Evolutionary conservation across 1,139 yeast species (phyloP), one percentile per base, ranked within the genome.

Genomic region (Zygoascus sp.): DNA sequence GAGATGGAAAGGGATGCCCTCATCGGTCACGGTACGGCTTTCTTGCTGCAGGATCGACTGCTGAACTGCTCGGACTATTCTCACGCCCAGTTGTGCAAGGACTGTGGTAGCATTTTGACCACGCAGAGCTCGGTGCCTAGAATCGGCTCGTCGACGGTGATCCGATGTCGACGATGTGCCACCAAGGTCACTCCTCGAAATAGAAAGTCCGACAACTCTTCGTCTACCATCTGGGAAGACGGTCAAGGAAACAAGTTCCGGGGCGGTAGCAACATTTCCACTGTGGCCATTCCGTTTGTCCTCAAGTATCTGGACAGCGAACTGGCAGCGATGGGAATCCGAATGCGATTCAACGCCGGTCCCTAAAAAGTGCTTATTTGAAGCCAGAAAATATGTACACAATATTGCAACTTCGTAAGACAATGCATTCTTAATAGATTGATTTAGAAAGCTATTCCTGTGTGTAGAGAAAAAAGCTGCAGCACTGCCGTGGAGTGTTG

Each of bases 1-100:
- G 98, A 92, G 69, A 92, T 92, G 99, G 99, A 92, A 73, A 86
- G 98, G 73, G 99, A 92, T 75, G 98, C 98, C 2, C 75, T 92
- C 60, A 89, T 92, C 65, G 99, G 98, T 53, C 98, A 94, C 65
- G 99, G 98, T 70, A 84, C 98, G n/a, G 89, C 98, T 1, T 92
- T 80, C 80, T 73, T 92, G 62, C 74, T 92, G 58, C 98, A 92
- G 68, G 99, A 92, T 66, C 83, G 99, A 70, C 75, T 92, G 63
- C 76, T 94, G 66, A 92, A 94, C 69, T 89, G 96, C 65, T 86
- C 96, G 17, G 99, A 92, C 68, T 94, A 94, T 72, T 80, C 97
- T 1, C 96, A 89, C 64, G 81, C 96, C 0, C 72, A 94, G 10
- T 70, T 92, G 46, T 92, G 99, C 72, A 87, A 94, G 59, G 77